phyloP scores from a whole-genome alignment of 257 asterid species.

The Plantago major region DNA sequence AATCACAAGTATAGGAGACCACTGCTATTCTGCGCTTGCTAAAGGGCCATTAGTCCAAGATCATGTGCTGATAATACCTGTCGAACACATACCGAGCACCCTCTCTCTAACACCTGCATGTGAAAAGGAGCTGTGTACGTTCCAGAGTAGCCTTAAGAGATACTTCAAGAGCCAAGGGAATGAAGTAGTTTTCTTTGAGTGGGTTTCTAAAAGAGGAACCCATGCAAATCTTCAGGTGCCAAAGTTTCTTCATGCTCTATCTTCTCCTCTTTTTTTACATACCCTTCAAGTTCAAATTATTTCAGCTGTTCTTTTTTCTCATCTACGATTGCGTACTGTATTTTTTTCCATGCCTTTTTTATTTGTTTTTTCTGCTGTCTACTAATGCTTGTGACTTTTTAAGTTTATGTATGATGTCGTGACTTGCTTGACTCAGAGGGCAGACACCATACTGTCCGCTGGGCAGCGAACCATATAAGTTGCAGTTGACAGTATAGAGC shows the following conservation, averaged over 20 bases:
- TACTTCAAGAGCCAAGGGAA: conserved; percentile 71
- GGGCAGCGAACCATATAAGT: too few species aligned
- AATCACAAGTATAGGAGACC: conserved; percentile 68
- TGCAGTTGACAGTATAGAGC: not conserved
- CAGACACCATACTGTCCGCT: too few species aligned
- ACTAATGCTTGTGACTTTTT: too few species aligned
- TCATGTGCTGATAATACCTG: conserved; percentile 81
- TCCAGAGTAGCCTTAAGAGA: conserved; percentile 64
- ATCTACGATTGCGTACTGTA: too few species aligned
- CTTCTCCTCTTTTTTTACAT: not conserved
- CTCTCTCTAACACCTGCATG: conserved; percentile 67
- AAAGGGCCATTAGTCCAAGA: conserved; percentile 89
- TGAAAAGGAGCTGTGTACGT: conserved; percentile 49
- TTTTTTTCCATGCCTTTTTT: too few species aligned
- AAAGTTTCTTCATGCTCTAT: conserved; percentile 1
- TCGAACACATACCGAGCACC: conserved; percentile 82
- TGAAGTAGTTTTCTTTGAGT: conserved; percentile 83
- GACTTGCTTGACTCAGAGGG: too few species aligned
- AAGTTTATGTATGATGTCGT: too few species aligned
- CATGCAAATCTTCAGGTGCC: conserved; percentile 96
- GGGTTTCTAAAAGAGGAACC: conserved; percentile 75
- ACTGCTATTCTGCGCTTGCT: conserved; percentile 83
- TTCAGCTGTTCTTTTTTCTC: conserved; percentile 12
- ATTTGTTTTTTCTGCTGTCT: too few species aligned
- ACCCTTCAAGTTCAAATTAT: conserved; percentile 10